Percentiles rank a stretch among this genome's conserved stretches.
Evolutionary conservation across 2,329 filamentous ascomycete genomes (phyloP).

Genomic region (Exophiala aquamarina): DNA sequence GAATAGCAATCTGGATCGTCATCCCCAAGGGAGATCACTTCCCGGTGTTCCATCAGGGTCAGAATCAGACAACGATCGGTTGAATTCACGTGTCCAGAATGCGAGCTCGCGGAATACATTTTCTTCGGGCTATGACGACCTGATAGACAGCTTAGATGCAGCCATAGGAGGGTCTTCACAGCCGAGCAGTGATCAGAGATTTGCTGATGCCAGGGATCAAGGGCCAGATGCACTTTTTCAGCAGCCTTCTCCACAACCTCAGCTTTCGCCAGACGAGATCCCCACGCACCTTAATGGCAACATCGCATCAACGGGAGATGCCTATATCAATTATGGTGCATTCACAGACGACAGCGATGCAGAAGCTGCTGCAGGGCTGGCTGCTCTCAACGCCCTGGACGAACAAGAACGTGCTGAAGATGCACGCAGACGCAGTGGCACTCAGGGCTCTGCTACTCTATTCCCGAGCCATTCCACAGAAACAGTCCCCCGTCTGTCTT

Average conservation of each 20-base stretch:
- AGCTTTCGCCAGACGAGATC: slow-evolving; percentile 43
- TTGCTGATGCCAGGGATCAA: slow-evolving; percentile 13
- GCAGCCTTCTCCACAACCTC: slow-evolving; percentile 27
- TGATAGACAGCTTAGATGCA: slow-evolving; percentile 58
- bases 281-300: slow-evolving; percentile 53
- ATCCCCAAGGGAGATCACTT: slow-evolving; percentile 59
- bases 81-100: slow-evolving; percentile 27
- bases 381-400: slow-evolving; percentile 81
- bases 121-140: slow-evolving; percentile 51
- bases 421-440: slow-evolving; percentile 57
- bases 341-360: slow-evolving; percentile 78
- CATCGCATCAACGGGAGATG: slow-evolving; percentile 44
- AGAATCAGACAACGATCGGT: slow-evolving; percentile 33
- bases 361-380: slow-evolving; percentile 79
- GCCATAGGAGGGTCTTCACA: slow-evolving; percentile 38
- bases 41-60: slow-evolving; percentile 56
- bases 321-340: slow-evolving; percentile 48
- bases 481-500: slow-evolving; percentile 30
- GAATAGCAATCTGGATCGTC: slow-evolving; percentile 54
- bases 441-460: slow-evolving; percentile 29
- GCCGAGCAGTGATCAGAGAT: slow-evolving; percentile 14
- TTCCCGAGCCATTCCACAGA: slow-evolving; percentile 35
- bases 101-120: slow-evolving; percentile 35
- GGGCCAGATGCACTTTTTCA: slow-evolving; percentile 20
- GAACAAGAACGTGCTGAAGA: slow-evolving; percentile 64